A percentile compares a stretch with the other conserved stretches of the same genome.
Evolutionary conservation across 805 yeast genomes (phyloP).

Genomic region (Myxozyma monticola): DNA sequence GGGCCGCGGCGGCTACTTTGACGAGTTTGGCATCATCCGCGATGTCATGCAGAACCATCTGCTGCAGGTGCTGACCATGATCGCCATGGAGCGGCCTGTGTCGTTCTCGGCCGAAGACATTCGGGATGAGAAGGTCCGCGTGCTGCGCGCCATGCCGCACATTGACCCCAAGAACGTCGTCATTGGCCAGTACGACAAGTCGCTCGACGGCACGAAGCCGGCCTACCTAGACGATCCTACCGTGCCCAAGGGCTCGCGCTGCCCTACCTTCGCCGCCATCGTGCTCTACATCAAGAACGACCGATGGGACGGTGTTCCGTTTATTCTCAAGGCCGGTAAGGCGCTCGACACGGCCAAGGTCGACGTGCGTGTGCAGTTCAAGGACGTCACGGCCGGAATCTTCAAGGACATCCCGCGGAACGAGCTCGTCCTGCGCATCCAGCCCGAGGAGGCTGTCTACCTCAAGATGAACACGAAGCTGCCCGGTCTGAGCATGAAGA

Average conservation of each 20-base stretch:
- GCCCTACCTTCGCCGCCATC: slow-evolving; percentile 90
- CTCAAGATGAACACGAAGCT: slow-evolving; percentile 89
- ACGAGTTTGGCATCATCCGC: slow-evolving; percentile 89
- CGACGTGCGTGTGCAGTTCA: slow-evolving; percentile 91
- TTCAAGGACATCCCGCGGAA: slow-evolving; percentile 81
- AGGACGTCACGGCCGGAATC: slow-evolving; percentile 79
- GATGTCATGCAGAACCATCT: slow-evolving; percentile 98
- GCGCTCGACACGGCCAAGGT: slow-evolving; percentile 91
- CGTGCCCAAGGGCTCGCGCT: slow-evolving; percentile 75
- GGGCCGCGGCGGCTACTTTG: slow-evolving; percentile 98
- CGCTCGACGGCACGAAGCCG: slow-evolving; percentile 87
- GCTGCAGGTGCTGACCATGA: slow-evolving; percentile 83
- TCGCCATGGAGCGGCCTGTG: slow-evolving; percentile 94
- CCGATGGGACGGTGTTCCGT: slow-evolving; percentile 98
- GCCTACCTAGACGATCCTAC: slow-evolving; percentile 90
- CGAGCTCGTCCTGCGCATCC: slow-evolving; percentile 90
- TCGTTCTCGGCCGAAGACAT: slow-evolving; percentile 90
- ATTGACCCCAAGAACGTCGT: slow-evolving; percentile 66
- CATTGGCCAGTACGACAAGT: slow-evolving; percentile 83
- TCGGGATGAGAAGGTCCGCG: slow-evolving; percentile 94
- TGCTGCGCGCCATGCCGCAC: slow-evolving; percentile 75
- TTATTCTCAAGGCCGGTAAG: slow-evolving; percentile 94
- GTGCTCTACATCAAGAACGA: slow-evolving; percentile 79
- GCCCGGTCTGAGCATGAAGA: slow-evolving; percentile 84
- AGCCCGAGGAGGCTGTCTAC: slow-evolving; percentile 93